Evolutionary conservation across 2,329 filamentous ascomycete genomes (phyloP), one percentile per base, ranked within the genome.

Genomic region (Trichoderma pleuroti): DNA sequence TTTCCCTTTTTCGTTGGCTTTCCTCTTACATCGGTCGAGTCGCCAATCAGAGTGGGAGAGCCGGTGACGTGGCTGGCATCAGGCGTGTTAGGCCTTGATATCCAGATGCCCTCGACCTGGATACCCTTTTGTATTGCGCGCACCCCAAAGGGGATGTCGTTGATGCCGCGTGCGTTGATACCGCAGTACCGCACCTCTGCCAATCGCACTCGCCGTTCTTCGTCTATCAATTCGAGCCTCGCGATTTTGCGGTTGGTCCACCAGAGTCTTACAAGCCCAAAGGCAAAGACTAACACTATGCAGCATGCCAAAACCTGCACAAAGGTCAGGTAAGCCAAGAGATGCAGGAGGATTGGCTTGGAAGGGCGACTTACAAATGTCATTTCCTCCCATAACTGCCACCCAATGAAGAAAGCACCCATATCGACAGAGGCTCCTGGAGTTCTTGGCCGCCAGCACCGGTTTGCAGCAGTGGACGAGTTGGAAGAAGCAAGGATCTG

Each of bases 311-410:
- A 86, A 34, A 93, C 87, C 93, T 97, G 74, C 12, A 28, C 69
- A 10, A 28, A 6, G 10, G 65, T 60, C 12, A 68, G 65, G 9
- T 14, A 11, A 12, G n/a, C 18, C 62, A 12, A 21, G 34, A 18
- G 14, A 16, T 18, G 8, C 6, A 56, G 12, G 24, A 24, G 46
- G 24, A 42, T 18, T 16, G 7, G 2, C 6, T 2, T 49, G 26
- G 14, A 36, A 34, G 30, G 5, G 11, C 36, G 12, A 86, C 92
- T 85, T 84, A 97, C 94, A 83, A 97, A 93, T 67, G 90, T 92
- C 90, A 97, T 90, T 83, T 97, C 90, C 85, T 96, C 89, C 94
- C 94, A 97, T 76, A 96, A 83, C 75, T 87, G 84, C 94, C 93
- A 97, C 63, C 82, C 85, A 54, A 84, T 76, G 80, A 92, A 93